Percentiles rank a stretch among this genome's conserved stretches.
phyloP scores from a whole-genome alignment of 2,329 filamentous ascomycete species.

The Diaporthe velutina region DNA sequence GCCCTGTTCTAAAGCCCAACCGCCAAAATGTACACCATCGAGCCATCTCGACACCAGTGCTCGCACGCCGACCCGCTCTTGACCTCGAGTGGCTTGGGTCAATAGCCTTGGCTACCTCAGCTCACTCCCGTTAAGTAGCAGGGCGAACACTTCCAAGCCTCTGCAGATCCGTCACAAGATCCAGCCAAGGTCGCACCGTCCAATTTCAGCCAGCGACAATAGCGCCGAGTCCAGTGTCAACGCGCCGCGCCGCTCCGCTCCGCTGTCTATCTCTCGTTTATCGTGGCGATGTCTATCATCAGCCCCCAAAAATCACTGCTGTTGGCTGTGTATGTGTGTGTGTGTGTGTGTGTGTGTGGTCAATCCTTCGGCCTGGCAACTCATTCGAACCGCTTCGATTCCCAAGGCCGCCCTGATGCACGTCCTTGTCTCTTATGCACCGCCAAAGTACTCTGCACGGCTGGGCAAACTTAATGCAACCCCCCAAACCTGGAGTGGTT shows the following conservation, averaged over 20 bases:
- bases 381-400: not conserved
- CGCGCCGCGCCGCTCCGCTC: conserved; percentile 1
- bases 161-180: conserved; percentile 1
- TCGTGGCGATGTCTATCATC: not conserved
- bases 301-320: not conserved
- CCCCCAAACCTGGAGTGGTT: not conserved
- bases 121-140: not conserved
- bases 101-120: not conserved
- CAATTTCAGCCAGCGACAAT: not conserved
- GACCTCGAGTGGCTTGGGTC: not conserved
- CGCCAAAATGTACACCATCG: not conserved
- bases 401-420: not conserved
- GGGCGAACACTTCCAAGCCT: not conserved
- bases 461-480: conserved; percentile 18
- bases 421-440: not conserved
- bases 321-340: not conserved
- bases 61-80: not conserved
- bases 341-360: not conserved
- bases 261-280: not conserved
- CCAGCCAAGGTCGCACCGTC: not conserved
- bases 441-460: not conserved
- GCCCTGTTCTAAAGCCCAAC: not conserved
- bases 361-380: not conserved
- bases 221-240: not conserved
- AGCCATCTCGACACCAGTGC: not conserved